A percentile compares a stretch with the other conserved stretches of the same genome.
These are phyloP conservation scores for Ophiostoma sp. DNA, from an alignment of 2,329 filamentous ascomycete species.

Conservation along the genomic window DNA sequence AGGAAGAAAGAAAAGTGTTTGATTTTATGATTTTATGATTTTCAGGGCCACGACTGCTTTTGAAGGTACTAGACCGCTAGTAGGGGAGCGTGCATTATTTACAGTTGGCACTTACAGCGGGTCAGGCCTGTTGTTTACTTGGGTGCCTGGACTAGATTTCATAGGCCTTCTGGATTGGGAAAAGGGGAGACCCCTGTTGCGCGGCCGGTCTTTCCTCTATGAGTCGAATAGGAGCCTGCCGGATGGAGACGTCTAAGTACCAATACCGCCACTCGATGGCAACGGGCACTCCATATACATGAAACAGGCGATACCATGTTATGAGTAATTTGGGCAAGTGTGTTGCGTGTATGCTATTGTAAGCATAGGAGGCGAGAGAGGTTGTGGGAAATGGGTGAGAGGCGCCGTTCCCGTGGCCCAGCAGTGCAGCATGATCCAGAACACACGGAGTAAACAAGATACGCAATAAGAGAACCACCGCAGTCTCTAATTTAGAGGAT, in stretches of 20 bases:
- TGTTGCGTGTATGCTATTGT: background rate
- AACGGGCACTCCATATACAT: conserved; percentile 7
- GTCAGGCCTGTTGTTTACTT: background rate
- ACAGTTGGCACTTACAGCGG: conserved; percentile 2
- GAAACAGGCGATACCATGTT: conserved; percentile 7
- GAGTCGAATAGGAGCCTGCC: background rate
- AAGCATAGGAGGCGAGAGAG: no score
- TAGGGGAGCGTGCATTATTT: conserved; percentile 9
- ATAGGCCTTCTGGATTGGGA: background rate
- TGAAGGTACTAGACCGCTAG: background rate
- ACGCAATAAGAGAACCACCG: no score
- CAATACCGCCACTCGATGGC: background rate
- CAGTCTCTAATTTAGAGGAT: no score
- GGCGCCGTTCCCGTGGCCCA: no score
- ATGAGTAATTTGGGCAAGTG: background rate
- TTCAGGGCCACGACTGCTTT: background rate
- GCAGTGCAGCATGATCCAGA: no score
- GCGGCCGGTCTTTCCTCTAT: background rate
- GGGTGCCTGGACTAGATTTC: background rate
- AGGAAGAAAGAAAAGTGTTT: background rate
- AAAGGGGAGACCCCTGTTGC: background rate
- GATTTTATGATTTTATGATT: background rate
- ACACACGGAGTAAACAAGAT: no score
- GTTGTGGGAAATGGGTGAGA: no score
- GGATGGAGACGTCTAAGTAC: background rate